phyloP scores from a whole-genome alignment of 2,329 filamentous ascomycete species.

The Fusarium concolor region DNA sequence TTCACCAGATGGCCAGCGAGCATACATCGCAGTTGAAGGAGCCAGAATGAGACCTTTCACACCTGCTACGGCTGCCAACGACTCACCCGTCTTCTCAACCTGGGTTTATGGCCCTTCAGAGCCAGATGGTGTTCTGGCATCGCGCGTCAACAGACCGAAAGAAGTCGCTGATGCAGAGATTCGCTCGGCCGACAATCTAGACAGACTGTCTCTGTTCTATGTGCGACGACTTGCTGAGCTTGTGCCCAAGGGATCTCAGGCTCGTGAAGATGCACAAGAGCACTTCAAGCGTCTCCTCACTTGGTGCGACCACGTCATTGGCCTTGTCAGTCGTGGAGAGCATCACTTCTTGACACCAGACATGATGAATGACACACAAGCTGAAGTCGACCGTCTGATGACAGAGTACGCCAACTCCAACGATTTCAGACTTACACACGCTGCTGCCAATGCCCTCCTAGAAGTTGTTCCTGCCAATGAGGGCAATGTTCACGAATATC shows the following conservation, averaged over 20 bases:
- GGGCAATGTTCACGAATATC: not conserved
- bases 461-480: slow-evolving; percentile 9
- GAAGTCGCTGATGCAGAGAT: slow-evolving; percentile 6
- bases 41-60: slow-evolving; percentile 6
- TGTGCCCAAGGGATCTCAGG: not conserved
- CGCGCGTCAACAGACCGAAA: not conserved
- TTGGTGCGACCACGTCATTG: slow-evolving; percentile 5
- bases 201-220: slow-evolving; percentile 2
- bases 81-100: not conserved
- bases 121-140: slow-evolving; percentile 1
- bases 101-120: slow-evolving; percentile 2
- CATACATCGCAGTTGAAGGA: not conserved
- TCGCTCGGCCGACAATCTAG: slow-evolving; percentile 6
- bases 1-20: not conserved
- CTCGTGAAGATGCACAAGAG: not conserved
- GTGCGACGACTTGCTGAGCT: slow-evolving; percentile 1
- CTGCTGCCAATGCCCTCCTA: not conserved
- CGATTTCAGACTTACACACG: slow-evolving; percentile 10
- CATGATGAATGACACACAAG: slow-evolving; percentile 8
- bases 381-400: not conserved
- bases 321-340: not conserved
- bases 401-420: slow-evolving; percentile 1
- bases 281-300: slow-evolving; percentile 8
- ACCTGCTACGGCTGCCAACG: not conserved
- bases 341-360: slow-evolving; percentile 1